Base-by-base conservation (phyloP, 768 basidiomycete genomes). In the Boletellus sp. region DNA sequence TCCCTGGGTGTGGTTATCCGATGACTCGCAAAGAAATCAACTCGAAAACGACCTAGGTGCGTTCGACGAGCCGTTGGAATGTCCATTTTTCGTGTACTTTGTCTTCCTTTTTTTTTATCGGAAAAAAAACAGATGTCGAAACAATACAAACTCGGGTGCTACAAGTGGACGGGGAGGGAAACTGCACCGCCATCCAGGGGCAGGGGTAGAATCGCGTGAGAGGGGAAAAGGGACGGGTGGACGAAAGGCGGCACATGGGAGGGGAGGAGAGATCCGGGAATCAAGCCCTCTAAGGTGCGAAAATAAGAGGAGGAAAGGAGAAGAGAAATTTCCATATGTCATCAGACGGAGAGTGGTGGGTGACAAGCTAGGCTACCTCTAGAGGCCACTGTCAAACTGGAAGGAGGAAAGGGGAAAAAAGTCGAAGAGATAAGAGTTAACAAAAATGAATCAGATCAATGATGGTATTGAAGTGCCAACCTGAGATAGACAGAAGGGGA, bases 381-480 rank as follows among this genome's bases (percentile, higher is more conserved):
- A 59, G 24, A 52, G 57, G 54, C 58, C 31, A 32, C 42, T 44
- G 35, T 43, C 46, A 36, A 20, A 28, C 37, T 32, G 28, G 26
- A n/a, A 40, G 24, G 36, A 15, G 16, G 8, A 36, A 33, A 22
- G 15, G 33, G 10, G 22, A 47, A 28, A n/a, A n/a, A n/a, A n/a
- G n/a, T n/a, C n/a, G n/a, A n/a, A 24, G 32, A 43, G 20, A 58
- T 33, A 12, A 13, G 20, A 37, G 39, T n/a, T 31, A 4, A 28
- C 12, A 34, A 35, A 36, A 44, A 46, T 46, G 50, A 48, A 55
- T 22, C 23, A 41, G 44, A 48, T 47, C 33, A 43, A 45, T 20
- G 15, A 10, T n/a, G 10, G 26, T 32, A 17, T 37, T 37, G n/a
- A 22, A 13, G 33, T 23, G 43, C n/a, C 22, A 32, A 34, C 33